phyloP scores from a whole-genome alignment of 2,329 filamentous ascomycete genomes.

The Botrytis paeoniae region DNA sequence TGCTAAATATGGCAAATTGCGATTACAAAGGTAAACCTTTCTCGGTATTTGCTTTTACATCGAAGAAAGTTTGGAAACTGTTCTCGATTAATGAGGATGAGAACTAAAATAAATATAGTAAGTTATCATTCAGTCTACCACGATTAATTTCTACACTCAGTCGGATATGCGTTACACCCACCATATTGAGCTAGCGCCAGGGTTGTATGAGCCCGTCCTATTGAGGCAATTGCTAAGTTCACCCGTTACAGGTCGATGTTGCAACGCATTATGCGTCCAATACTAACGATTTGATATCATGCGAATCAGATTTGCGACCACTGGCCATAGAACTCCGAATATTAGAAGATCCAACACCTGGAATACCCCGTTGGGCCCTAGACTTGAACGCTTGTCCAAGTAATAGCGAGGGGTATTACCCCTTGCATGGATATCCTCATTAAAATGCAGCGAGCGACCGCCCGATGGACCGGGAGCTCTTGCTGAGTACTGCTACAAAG shows the following conservation, averaged over 20 bases:
- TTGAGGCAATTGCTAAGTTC: not conserved
- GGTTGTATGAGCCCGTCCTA: not conserved
- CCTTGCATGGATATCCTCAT: not conserved
- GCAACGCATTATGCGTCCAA: not conserved
- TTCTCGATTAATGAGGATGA: not conserved
- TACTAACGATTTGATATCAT: not conserved
- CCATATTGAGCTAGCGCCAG: not conserved
- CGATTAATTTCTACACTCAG: not conserved
- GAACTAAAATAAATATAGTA: not conserved
- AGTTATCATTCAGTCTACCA: not conserved
- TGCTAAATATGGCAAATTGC: not conserved
- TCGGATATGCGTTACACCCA: not conserved
- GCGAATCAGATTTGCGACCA: not conserved
- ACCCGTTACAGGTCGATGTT: not conserved
- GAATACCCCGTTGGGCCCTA: not conserved
- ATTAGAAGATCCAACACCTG: not conserved
- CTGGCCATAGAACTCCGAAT: not conserved
- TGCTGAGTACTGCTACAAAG: not conserved
- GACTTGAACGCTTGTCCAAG: not conserved
- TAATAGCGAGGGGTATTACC: not conserved
- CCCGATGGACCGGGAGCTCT: not conserved
- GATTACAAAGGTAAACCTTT: not conserved
- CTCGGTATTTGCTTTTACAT: not conserved
- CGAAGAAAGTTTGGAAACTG: not conserved
- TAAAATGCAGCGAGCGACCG: not conserved